Conservation (phyloP, 345 rosid species). For the Gossypium rotundifolium region DNA sequence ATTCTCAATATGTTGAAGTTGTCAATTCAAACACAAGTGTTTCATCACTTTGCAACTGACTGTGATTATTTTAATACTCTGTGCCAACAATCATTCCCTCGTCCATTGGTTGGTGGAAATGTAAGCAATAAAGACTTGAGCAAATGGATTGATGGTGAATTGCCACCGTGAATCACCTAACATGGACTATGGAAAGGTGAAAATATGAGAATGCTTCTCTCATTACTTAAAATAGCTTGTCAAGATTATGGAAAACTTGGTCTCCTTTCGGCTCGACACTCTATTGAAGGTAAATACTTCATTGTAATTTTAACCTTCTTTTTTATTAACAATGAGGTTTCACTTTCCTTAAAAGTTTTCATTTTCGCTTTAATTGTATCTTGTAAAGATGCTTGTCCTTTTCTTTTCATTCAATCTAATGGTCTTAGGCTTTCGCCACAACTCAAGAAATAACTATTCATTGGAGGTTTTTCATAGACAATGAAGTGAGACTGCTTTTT, state of each 20-base stretch:
- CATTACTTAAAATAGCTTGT: constrained; percentile 81
- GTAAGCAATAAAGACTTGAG: constrained; percentile 82
- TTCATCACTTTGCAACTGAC: constrained; percentile 29
- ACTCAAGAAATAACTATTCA: too few relatives aligned
- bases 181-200: constrained; percentile 57
- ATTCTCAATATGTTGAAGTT: constrained; percentile 77
- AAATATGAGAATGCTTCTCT: constrained; percentile 64
- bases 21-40: constrained; percentile 35
- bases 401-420: too few relatives aligned
- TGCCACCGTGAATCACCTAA: constrained; percentile 48
- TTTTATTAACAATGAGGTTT: not conserved
- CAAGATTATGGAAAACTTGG: constrained; percentile 94
- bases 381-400: too few relatives aligned
- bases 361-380: too few relatives aligned
- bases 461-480: too few relatives aligned
- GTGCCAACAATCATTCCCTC: constrained; percentile 73
- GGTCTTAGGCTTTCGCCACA: too few relatives aligned
- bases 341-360: not conserved
- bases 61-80: constrained; percentile 63
- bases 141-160: constrained; percentile 95
- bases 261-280: constrained; percentile 81
- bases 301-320: not conserved
- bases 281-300: constrained; percentile 46
- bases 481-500: too few relatives aligned
- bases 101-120: constrained; percentile 94